Conservation (phyloP, 768 basidiomycete genomes). For the Panus rudis region DNA sequence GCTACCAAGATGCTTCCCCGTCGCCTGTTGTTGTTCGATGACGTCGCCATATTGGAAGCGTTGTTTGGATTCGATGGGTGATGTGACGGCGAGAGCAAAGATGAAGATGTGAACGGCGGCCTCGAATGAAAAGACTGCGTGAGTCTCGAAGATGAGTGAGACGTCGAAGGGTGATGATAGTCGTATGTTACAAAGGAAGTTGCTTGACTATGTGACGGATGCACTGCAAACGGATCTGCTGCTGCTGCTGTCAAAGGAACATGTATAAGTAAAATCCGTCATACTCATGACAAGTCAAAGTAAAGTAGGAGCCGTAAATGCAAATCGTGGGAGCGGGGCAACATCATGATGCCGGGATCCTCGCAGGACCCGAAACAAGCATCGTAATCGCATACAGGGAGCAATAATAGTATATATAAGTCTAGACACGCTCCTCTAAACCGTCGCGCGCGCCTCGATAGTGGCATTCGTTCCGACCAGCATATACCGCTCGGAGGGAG, state of each 20-base stretch:
- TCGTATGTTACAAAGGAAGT: constrained; percentile 16
- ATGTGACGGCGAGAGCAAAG: constrained; percentile 7
- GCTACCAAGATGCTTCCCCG: constrained; percentile 19
- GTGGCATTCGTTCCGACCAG: too few relatives aligned
- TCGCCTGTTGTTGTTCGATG: constrained; percentile 4
- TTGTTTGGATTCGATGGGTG: background rate
- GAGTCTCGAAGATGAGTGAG: constrained; percentile 7
- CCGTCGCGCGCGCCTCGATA: too few relatives aligned
- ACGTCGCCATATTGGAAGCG: background rate
- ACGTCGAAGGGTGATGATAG: constrained; percentile 1
- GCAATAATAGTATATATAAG: background rate
- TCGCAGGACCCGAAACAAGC: background rate
- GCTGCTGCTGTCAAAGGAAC: background rate
- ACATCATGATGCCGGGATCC: background rate
- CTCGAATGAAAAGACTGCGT: constrained; percentile 1
- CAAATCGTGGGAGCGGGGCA: background rate
- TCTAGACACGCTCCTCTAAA: too few relatives aligned
- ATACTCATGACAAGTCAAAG: too few relatives aligned
- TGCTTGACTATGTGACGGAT: constrained; percentile 17
- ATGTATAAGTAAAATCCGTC: background rate
- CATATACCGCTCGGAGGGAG: too few relatives aligned
- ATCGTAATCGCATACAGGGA: background rate
- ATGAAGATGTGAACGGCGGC: background rate
- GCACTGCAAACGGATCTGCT: constrained; percentile 22
- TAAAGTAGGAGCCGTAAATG: background rate